A percentile compares a stretch with the other conserved stretches of the same genome.
These are phyloP conservation scores for Neurospora sp. DNA, from an alignment of 2,329 filamentous ascomycete species.

Conservation along the genomic window DNA sequence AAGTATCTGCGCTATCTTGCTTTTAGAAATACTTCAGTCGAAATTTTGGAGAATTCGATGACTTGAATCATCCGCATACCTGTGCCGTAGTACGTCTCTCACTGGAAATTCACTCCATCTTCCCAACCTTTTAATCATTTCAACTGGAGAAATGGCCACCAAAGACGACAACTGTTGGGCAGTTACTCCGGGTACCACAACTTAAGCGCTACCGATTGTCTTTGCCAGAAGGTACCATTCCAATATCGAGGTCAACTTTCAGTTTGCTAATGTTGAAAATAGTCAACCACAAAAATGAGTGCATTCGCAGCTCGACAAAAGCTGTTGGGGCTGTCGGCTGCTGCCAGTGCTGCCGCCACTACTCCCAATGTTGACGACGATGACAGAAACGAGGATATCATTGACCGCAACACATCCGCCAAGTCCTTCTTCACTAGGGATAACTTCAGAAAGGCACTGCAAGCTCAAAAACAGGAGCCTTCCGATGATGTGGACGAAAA, in stretches of 20 bases:
- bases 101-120: background rate
- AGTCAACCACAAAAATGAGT: slow-evolving; percentile 22
- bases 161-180: background rate
- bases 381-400: background rate
- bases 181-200: background rate
- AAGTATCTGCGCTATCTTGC: background rate
- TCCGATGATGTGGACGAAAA: background rate
- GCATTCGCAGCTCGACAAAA: slow-evolving; percentile 34
- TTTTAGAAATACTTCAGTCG: background rate
- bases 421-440: background rate
- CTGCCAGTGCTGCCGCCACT: background rate
- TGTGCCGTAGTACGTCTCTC: background rate
- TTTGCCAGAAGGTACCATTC: background rate
- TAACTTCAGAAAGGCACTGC: background rate
- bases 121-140: background rate
- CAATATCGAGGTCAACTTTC: background rate
- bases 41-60: background rate
- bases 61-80: background rate
- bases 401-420: background rate
- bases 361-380: background rate
- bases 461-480: background rate
- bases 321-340: slow-evolving; percentile 17
- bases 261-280: background rate
- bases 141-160: background rate
- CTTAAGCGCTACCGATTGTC: background rate